Base-by-base conservation (phyloP, 257 asterid species). In the Rhazya stricta region DNA sequence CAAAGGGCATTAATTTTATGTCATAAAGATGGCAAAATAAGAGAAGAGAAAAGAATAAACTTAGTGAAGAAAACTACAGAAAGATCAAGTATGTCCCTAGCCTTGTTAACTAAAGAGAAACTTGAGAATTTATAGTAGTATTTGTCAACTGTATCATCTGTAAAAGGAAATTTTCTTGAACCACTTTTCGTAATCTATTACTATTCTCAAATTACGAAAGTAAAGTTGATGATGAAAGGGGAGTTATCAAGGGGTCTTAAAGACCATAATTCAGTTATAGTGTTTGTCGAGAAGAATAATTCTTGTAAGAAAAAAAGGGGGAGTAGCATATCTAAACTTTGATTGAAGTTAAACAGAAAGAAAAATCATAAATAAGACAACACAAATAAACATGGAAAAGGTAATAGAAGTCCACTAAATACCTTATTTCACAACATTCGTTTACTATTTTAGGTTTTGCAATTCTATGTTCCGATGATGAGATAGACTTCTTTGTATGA, bases 41-140 rank as follows among this genome's bases (percentile, higher is more conserved):
- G 65, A 71, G 23, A 71, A 1, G 53, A 9, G 2, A 53, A 15
- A 21, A 53, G 53, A 36, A 72, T 32, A 72, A 36, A 53, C 27
- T 1, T n/a, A 27, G 3, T 23, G 54, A 57, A 39, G 61, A 13
- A 9, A n/a, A n/a, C 4, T 23, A 0, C 4, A 18, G 29, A 29
- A 29, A 30, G 25, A 29, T 25, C 69, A 56, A 69, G 76, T 57
- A 73, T 15, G 57, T 73, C 39, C 34, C 48, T 13, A n/a, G 76
- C 69, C 53, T 15, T 36, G 13, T 36, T 8, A 7, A 43, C 18
- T n/a, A 0, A 6, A 56, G 16, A 25, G 39, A 25, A 54, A 37
- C 7, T 72, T 72, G 27, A 39, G 6, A 9, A 23, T 15, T 53
- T 71, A 21, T n/a, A n/a, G n/a, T n/a, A n/a, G n/a, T n/a, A n/a